Base-by-base conservation (phyloP, 2,329 filamentous ascomycete species). In the Sclerotinia glacialis region DNA sequence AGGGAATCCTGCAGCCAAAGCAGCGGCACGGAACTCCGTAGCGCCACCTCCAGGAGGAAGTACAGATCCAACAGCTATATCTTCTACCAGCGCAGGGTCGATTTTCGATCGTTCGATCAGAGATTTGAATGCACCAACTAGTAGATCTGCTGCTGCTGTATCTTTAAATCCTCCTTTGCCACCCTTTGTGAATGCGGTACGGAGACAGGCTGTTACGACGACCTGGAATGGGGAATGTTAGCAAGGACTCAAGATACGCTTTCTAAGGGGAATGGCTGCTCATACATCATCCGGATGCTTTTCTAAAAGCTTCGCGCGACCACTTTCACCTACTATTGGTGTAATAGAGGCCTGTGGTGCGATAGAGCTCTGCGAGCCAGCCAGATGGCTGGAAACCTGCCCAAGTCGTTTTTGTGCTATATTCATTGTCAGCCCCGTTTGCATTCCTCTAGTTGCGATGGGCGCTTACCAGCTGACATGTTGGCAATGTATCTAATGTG, bases 131-230 rank as follows among this genome's bases (percentile, higher is more conserved):
- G 92, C 89, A 73, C 92, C 92, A 61, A 88, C 87, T 74, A 98
- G 88, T 69, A 98, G 83, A 79, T 98, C 94, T 50, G 92, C 86
- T 8, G 91, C 91, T 65, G 87, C 84, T 11, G 95, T 98, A 80
- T 98, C 95, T 83, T 98, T 98, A 85, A 99, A 95, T 60, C 88
- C 90, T 72, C 95, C 95, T 80, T 93, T 93, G 75, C 93, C 93
- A 73, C 93, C 94, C 80, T 92, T 96, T 72, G 93, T 97, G 79
- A 98, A 88, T 75, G 95, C 87, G 21, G 92, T 96, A 74, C 95
- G 92, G 76, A 97, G 91, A 73, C 91, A 92, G 72, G 91, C 92
- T 69, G 95, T 98, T 70, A 99, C 88, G 75, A 99, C 95, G 72
- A 98, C 87, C 86, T 88, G 71, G 31, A 64, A 58, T 26, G 42